These are phyloP conservation scores for Ceriops decandra DNA, from an alignment of 345 rosid species.

Conservation along the genomic window DNA sequence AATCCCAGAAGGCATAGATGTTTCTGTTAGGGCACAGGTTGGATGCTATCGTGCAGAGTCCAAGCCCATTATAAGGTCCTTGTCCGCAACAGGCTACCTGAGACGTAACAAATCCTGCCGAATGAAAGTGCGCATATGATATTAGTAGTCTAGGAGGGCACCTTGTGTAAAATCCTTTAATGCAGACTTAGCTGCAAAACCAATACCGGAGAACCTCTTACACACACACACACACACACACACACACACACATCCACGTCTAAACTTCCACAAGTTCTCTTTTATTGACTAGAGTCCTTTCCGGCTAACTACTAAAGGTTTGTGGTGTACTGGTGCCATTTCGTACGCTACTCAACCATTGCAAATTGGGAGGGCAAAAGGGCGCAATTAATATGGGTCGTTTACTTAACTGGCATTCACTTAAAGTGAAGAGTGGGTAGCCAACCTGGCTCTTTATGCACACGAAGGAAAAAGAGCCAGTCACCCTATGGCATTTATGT, in stretches of 20 bases:
- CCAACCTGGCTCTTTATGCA: not conserved
- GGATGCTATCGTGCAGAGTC: constrained; percentile 68
- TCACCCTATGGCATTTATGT: not conserved
- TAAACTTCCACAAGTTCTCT: no score
- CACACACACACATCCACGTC: no score
- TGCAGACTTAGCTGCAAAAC: no score
- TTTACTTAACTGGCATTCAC: not conserved
- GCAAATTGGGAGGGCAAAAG: not conserved
- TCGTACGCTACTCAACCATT: not conserved
- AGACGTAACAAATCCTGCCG: constrained; percentile 68
- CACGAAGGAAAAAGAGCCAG: not conserved
- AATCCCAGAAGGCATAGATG: constrained; percentile 76
- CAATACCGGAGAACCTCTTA: no score
- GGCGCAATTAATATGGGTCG: not conserved
- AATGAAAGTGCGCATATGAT: not conserved
- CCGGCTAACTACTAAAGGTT: not conserved
- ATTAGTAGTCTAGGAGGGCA: no score
- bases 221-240: no score
- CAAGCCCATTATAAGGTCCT: constrained; percentile 84
- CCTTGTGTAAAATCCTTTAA: not conserved
- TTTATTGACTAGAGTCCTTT: no score
- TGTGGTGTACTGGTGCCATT: not conserved
- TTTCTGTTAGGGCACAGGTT: constrained; percentile 74
- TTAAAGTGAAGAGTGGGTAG: not conserved
- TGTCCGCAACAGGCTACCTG: constrained; percentile 91